Evolutionary conservation across 2,329 filamentous ascomycete genomes (phyloP).

Genomic region (Aspergillus arachidicola): DNA sequence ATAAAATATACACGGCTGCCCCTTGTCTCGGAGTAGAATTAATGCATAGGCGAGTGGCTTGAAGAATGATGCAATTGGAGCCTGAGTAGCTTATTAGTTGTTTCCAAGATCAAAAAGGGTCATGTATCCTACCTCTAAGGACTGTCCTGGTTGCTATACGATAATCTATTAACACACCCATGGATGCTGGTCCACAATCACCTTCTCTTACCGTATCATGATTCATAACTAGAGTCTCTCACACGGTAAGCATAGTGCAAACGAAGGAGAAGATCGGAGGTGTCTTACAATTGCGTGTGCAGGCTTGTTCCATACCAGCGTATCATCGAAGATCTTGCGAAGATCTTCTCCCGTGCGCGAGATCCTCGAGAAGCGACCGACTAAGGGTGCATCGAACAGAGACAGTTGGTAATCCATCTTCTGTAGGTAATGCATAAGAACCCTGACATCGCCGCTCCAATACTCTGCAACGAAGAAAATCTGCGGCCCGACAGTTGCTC

Average conservation of each 20-base stretch:
- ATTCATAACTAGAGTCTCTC: conserved; percentile 71
- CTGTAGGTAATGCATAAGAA: conserved; percentile 61
- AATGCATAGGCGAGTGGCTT: conserved; percentile 72
- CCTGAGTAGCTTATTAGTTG: conserved; percentile 34
- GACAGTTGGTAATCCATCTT: conserved; percentile 60
- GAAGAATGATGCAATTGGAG: conserved; percentile 66
- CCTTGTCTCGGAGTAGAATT: conserved; percentile 66
- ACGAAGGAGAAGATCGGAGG: background rate
- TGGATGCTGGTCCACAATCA: no score
- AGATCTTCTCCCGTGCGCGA: conserved; percentile 63
- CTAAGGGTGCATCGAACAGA: conserved; percentile 69
- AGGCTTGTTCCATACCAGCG: conserved; percentile 58
- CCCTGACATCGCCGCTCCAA: conserved; percentile 62
- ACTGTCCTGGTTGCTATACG: conserved; percentile 61
- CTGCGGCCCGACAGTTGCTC: conserved; percentile 52
- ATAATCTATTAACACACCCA: background rate
- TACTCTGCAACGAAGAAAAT: conserved; percentile 72
- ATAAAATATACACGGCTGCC: conserved; percentile 70
- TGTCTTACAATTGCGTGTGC: conserved; percentile 59
- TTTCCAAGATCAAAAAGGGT: background rate
- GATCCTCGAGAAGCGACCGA: conserved; percentile 67
- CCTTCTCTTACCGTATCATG: conserved; percentile 62
- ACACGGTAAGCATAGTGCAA: conserved; percentile 6
- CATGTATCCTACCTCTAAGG: conserved; percentile 51
- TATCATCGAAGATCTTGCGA: conserved; percentile 63